Evolutionary conservation across 2,329 filamentous ascomycete species (phyloP).

Genomic region (Fusarium guadeloupense): DNA sequence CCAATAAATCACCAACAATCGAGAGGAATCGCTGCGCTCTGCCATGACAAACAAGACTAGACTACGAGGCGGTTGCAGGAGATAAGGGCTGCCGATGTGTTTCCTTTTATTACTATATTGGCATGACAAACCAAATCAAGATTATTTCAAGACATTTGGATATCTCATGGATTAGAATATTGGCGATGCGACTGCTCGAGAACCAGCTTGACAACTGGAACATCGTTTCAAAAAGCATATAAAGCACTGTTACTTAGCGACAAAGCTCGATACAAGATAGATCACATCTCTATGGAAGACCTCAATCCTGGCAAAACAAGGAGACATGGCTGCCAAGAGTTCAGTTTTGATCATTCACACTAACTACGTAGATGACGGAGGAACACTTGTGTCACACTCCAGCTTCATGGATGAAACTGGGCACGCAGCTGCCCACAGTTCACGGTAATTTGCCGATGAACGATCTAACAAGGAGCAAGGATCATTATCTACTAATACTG

Average conservation of each 20-base stretch:
- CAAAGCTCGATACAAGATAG: not conserved
- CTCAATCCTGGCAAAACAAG: not conserved
- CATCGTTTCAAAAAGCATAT: not conserved
- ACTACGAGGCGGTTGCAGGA: not conserved
- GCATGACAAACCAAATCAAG: not conserved
- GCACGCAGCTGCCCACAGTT: constrained; percentile 33
- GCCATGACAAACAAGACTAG: constrained; percentile 7
- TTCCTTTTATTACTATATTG: not conserved
- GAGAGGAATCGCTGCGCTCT: not conserved
- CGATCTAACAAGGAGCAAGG: constrained; percentile 1
- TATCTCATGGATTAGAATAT: too few relatives aligned
- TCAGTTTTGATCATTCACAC: not conserved
- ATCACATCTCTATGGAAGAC: not conserved
- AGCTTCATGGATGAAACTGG: constrained; percentile 32
- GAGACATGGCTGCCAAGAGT: not conserved
- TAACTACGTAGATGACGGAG: constrained; percentile 17
- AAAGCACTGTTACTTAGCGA: not conserved
- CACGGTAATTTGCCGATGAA: constrained; percentile 27
- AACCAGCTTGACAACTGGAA: too few relatives aligned
- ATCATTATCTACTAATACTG: not conserved
- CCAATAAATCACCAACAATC: constrained; percentile 31
- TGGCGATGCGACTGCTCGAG: too few relatives aligned
- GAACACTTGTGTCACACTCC: constrained; percentile 25
- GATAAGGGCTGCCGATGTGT: not conserved
- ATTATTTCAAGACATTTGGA: not conserved